Evolutionary conservation across 2,329 filamentous ascomycete genomes (phyloP), one percentile per base, ranked within the genome.

Genomic region (Xylaria sp.): DNA sequence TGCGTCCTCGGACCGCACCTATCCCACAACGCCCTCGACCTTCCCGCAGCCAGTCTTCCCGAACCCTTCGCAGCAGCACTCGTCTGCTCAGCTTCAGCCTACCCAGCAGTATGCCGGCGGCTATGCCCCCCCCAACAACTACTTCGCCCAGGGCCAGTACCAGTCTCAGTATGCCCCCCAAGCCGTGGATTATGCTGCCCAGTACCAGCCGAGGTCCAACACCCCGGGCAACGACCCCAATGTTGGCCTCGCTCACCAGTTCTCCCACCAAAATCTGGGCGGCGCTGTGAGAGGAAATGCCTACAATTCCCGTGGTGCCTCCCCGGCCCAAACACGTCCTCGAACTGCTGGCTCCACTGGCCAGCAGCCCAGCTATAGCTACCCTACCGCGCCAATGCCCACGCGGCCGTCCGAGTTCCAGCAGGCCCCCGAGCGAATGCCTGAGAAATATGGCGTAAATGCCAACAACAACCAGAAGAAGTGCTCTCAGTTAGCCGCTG

Each of bases 251-350:
- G 94, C 94, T 68, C 93, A 97, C 79, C 96, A 99, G 80, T 97
- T 98, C 81, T 97, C 95, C 66, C 94, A 97, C 81, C 95, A 98
- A 84, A 97, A 97, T 80, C 87, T 98, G 46, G 91, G 92, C 68
- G 89, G 89, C 52, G 89, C 88, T 50, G 89, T 90, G 68, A 88
- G 93, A 72, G 86, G 86, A 34, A 89, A 89, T 68, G 89, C 90
- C 57, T 94, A 94, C 77, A 88, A 85, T 72, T 86, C 88, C 67
- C 88, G 93, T 53, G 86, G 86, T 41, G 85, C 87, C 36, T 90
- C 93, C 36, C 89, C 93, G 32, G 86, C 85, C 60, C 90, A 92
- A 23, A 20, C 50, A 78, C 90, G 96, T 68, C 94, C 95, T 58
- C 88, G 94, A 68, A 98, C 95, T 20, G 93, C 93, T 66, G 94